Conservation (phyloP, 2,329 filamentous ascomycete species). For the Stylonectria norvegica region DNA sequence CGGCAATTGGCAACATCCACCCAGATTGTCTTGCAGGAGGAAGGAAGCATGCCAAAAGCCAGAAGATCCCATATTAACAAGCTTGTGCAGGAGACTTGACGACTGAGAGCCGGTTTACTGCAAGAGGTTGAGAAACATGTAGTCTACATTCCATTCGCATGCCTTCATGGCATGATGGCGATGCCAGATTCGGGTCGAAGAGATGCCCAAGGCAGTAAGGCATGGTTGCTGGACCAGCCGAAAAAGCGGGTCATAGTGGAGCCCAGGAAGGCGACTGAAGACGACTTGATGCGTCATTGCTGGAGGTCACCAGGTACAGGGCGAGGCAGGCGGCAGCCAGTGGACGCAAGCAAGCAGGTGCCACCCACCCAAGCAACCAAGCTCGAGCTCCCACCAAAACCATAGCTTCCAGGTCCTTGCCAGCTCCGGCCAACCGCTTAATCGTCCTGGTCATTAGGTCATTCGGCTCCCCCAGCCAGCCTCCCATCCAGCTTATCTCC, state of each 20-base stretch:
- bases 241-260: slow-evolving; percentile 26
- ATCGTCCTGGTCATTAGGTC: slow-evolving; percentile 25
- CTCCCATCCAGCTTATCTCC: slow-evolving; percentile 24
- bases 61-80: no score
- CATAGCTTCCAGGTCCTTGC: slow-evolving; percentile 2
- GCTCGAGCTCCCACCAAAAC: neutral
- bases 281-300: slow-evolving; percentile 28
- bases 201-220: slow-evolving; percentile 29
- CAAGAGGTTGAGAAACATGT: no score
- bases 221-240: slow-evolving; percentile 25
- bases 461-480: slow-evolving; percentile 6
- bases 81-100: no score
- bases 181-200: slow-evolving; percentile 9
- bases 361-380: slow-evolving; percentile 1
- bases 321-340: slow-evolving; percentile 18
- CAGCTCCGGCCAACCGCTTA: slow-evolving; percentile 13
- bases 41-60: no score
- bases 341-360: neutral
- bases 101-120: no score
- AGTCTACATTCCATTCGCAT: no score
- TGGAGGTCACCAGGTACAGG: slow-evolving; percentile 22
- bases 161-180: no score
- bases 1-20: no score
- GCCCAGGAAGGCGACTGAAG: slow-evolving; percentile 9
- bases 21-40: no score